These are phyloP conservation scores for Colletotrichum sp. DNA, from an alignment of 2,329 filamentous ascomycete genomes.

Conservation along the genomic window DNA sequence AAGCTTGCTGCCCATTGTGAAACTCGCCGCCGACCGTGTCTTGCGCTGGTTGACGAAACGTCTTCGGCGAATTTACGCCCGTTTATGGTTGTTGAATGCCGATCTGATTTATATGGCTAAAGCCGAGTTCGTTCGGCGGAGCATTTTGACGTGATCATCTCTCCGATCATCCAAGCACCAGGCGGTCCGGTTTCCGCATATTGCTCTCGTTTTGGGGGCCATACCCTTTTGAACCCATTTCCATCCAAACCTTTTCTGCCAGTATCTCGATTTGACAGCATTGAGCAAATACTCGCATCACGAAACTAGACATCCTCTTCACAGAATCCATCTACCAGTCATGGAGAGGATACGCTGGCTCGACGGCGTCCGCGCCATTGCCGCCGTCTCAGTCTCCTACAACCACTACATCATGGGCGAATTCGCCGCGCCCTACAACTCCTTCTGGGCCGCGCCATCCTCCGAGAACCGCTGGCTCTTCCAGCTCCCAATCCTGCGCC, in stretches of 20 bases:
- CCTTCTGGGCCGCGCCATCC: not conserved
- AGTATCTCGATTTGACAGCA: not conserved
- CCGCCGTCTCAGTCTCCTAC: not conserved
- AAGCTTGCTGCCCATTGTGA: not conserved
- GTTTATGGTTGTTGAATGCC: not conserved
- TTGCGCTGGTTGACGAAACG: not conserved
- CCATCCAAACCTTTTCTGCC: not conserved
- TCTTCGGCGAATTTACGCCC: not conserved
- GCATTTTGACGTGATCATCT: not conserved
- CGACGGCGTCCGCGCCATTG: not conserved
- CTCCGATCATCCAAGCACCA: not conserved
- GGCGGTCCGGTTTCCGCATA: not conserved
- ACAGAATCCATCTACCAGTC: not conserved
- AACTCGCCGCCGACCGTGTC: not conserved
- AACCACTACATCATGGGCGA: slow-evolving; percentile 1
- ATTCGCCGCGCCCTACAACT: not conserved
- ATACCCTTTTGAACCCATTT: not conserved
- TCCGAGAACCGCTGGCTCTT: not conserved
- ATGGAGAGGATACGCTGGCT: slow-evolving; percentile 1
- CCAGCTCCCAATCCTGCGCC: slow-evolving; percentile 8
- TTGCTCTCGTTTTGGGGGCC: not conserved
- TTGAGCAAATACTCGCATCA: not conserved
- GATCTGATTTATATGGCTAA: not conserved
- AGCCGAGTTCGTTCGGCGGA: not conserved
- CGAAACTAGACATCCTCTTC: not conserved